Conservation (phyloP, 2,329 filamentous ascomycete genomes). For the Aspergillus sp. region DNA sequence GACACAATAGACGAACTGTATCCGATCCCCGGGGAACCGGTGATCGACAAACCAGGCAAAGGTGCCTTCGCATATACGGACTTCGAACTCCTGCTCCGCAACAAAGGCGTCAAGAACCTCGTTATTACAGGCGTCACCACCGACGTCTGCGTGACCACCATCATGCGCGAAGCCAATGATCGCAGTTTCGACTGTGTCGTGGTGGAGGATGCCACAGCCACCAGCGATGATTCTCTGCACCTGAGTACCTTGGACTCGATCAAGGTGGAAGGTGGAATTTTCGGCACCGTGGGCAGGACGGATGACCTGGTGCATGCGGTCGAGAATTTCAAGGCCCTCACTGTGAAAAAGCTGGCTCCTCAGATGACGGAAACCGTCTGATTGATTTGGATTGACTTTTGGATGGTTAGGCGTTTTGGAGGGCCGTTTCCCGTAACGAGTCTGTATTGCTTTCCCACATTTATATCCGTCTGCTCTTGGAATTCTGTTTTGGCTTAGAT, state of each 20-base stretch:
- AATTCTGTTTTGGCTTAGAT: slow-evolving; percentile 1
- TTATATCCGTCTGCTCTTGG: no score
- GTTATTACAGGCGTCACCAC: slow-evolving; percentile 49
- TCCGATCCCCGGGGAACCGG: slow-evolving; percentile 40
- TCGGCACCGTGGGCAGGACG: slow-evolving; percentile 32
- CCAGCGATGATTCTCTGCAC: slow-evolving; percentile 36
- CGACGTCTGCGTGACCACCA: slow-evolving; percentile 49
- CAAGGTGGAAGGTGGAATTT: slow-evolving; percentile 42
- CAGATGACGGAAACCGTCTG: slow-evolving; percentile 25
- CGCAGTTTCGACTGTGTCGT: slow-evolving; percentile 48
- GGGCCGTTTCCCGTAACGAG: not conserved
- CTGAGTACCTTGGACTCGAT: slow-evolving; percentile 36
- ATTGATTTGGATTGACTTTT: slow-evolving; percentile 5
- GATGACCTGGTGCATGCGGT: slow-evolving; percentile 35
- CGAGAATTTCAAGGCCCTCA: slow-evolving; percentile 34
- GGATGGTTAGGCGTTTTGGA: slow-evolving; percentile 4
- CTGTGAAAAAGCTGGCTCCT: slow-evolving; percentile 37
- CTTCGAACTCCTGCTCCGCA: slow-evolving; percentile 44
- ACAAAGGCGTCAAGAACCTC: slow-evolving; percentile 46
- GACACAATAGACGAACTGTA: slow-evolving; percentile 49
- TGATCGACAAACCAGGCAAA: slow-evolving; percentile 49
- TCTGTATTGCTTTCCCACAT: not conserved
- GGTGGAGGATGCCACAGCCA: slow-evolving; percentile 43
- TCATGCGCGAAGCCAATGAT: slow-evolving; percentile 50
- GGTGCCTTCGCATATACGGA: slow-evolving; percentile 49